Base-by-base conservation (phyloP, 345 rosid species). In the Heritiera fomes region DNA sequence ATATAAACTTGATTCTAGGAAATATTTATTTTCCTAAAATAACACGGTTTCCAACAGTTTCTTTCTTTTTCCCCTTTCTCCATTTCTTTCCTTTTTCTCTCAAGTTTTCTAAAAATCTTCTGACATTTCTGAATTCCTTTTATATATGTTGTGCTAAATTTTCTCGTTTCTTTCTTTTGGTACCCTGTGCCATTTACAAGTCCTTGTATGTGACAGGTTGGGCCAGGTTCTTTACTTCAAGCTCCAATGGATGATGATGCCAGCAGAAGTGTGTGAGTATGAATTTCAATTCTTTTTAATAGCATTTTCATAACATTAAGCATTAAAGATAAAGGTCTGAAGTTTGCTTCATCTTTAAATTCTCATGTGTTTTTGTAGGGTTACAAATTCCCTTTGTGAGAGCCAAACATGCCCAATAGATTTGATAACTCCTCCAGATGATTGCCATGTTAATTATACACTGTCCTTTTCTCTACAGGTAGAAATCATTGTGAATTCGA, bases 391-490 rank as follows among this genome's bases (percentile, higher is more conserved):
- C 72, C 91, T 93, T 73, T 96, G 99, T 82, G 88, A 83, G 80
- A 93, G 89, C 75, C 89, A 87, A 78, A 81, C 90, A 84, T 96
- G 99, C 82, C 99, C 99, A 49, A 82, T 83, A 61, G 98, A 96
- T 87, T 88, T 96, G 84, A 89, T 92, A 77, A 91, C 89, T 85
- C 99, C 98, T 72, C 99, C 97, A 49, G 99, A 96, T 85, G 99
- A 96, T 83, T 96, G 99, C 86, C 98, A 94, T 91, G 97, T 92
- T 80, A 96, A 96, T 80, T 92, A 90, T 81, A 93, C 98, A 18
- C 84, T 96, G 70, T 88, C 98, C 28, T 96, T 92, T 87, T 92
- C 99, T 49, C 89, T 96, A 81, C 98, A 93, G 87, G 99, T 94
- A 87, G 82, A 86, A 64, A 56, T 69, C 17, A n/a, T 43, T 80